A percentile compares a stretch with the other conserved stretches of the same genome.
These are phyloP conservation scores for Aspergillus funiculosus DNA, from an alignment of 495 filamentous ascomycete genomes.

Conservation along the genomic window DNA sequence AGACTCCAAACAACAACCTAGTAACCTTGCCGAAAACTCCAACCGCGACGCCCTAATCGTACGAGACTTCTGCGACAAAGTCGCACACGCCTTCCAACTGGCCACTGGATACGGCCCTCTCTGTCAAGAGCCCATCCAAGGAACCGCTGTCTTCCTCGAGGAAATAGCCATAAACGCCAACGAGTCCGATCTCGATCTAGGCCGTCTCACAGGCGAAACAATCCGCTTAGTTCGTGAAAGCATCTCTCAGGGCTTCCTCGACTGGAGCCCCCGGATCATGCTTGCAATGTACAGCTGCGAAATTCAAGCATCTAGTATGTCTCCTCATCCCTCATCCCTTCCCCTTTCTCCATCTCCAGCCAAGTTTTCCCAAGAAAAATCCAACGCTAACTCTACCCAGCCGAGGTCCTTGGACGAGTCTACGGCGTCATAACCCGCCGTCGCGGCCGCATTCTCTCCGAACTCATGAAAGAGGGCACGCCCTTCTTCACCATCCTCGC, in stretches of 20 bases:
- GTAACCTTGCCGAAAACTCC: conserved; percentile 18
- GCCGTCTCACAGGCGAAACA: conserved; percentile 81
- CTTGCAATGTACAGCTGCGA: conserved; percentile 98
- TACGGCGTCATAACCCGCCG: conserved; percentile 91
- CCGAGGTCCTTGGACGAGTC: conserved; percentile 90
- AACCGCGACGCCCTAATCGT: conserved; percentile 54
- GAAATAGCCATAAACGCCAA: conserved; percentile 55
- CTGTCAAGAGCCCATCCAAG: conserved; percentile 90
- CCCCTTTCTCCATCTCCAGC: background rate
- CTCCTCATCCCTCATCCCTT: conserved; percentile 5
- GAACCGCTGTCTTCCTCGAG: conserved; percentile 87
- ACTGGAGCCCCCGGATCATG: conserved; percentile 90
- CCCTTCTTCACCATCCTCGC: conserved; percentile 92
- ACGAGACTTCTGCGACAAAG: conserved; percentile 79
- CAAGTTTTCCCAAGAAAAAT: conserved; percentile 8
- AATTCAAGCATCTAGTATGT: conserved; percentile 87
- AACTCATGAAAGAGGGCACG: conserved; percentile 89
- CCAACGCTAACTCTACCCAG: conserved; percentile 38
- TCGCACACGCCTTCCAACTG: conserved; percentile 89
- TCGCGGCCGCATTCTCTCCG: conserved; percentile 80
- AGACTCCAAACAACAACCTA: conserved; percentile 33
- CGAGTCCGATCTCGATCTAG: conserved; percentile 65
- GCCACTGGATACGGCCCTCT: conserved; percentile 84
- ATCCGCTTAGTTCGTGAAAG: conserved; percentile 80
- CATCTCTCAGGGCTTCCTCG: conserved; percentile 83